Evolutionary conservation across 2,329 filamentous ascomycete genomes (phyloP), one percentile per base, ranked within the genome.

Genomic region (Monascus ruber): DNA sequence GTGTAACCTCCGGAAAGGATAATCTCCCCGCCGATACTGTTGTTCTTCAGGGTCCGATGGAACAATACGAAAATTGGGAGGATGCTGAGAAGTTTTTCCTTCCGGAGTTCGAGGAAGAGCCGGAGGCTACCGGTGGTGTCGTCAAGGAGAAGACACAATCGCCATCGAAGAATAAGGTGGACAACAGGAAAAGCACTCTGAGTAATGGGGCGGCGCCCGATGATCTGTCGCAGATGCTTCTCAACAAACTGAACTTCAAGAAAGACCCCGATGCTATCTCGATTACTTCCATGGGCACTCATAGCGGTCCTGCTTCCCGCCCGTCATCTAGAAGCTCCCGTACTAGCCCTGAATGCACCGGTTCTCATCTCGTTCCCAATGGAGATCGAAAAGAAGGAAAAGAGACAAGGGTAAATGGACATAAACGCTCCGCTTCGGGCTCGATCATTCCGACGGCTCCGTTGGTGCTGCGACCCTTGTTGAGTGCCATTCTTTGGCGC

Each of bases 161-260:
- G 31, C 42, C 46, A 28, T 38, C 39, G 29, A 44, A 44, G 32
- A 53, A 34, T 5, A 24, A 51, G 34, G 48, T 48, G 9, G 44
- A 43, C 6, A 52, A 52, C 29, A 41, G 40, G 10, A 50, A 53
- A 24, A 36, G 49, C 17, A 36, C 39, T 33, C 48, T 49, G 47
- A 54, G 44, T 37, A 52, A 47, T 33, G 47, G 41, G n/a, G 24
- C 46, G 33, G 45, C 41, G 24, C 47, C 53, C 35, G 60, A 65
- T 24, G 64, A 67, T 41, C 45, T 69, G 38, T 69, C 66, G 33
- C 66, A 68, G 47, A 65, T 68, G 60, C 59, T 69, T 38, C 55
- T 69, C 35, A 67, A 58, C 55, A 68, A 66, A 47, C 45, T 69
- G 42, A 69, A 69, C 44, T 68, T 69, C 49, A 65, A 66, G 46